Conservation (phyloP, 2,329 filamentous ascomycete species). For the Fusarium albidum region DNA sequence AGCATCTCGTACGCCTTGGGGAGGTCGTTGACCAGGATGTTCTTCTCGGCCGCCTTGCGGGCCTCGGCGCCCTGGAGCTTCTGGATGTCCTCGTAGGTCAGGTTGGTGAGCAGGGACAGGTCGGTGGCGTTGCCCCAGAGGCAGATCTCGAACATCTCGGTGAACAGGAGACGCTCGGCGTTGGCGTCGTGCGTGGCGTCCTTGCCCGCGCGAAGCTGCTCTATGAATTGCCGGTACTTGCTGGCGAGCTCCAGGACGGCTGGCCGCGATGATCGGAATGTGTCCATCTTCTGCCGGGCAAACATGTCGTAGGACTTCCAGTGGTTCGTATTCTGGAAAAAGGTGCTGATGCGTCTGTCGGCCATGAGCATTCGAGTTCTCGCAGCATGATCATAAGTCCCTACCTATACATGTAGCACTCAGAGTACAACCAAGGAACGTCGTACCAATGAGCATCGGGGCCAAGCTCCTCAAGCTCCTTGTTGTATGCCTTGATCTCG, state of each 20-base stretch:
- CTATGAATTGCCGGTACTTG: conserved; percentile 78
- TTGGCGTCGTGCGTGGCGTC: conserved; percentile 65
- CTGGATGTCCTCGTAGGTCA: conserved; percentile 96
- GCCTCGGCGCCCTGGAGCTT: conserved; percentile 91
- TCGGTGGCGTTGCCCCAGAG: conserved; percentile 98
- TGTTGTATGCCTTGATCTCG: conserved; percentile 85
- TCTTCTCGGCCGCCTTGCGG: conserved; percentile 85
- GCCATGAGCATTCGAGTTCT: background rate
- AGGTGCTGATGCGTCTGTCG: conserved; percentile 75
- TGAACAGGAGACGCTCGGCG: conserved; percentile 81
- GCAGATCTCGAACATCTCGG: conserved; percentile 95
- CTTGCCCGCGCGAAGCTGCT: conserved; percentile 66
- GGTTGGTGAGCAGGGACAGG: conserved; percentile 85
- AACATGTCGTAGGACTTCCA: conserved; percentile 96
- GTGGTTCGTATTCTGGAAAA: conserved; percentile 78
- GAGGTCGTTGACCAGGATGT: conserved; percentile 91
- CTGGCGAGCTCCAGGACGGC: conserved; percentile 83
- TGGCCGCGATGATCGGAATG: conserved; percentile 89
- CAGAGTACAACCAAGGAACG: conserved; percentile 86
- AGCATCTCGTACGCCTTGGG: conserved; percentile 74
- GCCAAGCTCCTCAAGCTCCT: conserved; percentile 78
- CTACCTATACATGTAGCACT: conserved; percentile 92
- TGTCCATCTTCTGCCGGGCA: conserved; percentile 85
- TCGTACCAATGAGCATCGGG: conserved; percentile 79
- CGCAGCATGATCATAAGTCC: background rate